Evolutionary conservation across 2,329 filamentous ascomycete species (phyloP).

Genomic region (Aspergillus sp.): DNA sequence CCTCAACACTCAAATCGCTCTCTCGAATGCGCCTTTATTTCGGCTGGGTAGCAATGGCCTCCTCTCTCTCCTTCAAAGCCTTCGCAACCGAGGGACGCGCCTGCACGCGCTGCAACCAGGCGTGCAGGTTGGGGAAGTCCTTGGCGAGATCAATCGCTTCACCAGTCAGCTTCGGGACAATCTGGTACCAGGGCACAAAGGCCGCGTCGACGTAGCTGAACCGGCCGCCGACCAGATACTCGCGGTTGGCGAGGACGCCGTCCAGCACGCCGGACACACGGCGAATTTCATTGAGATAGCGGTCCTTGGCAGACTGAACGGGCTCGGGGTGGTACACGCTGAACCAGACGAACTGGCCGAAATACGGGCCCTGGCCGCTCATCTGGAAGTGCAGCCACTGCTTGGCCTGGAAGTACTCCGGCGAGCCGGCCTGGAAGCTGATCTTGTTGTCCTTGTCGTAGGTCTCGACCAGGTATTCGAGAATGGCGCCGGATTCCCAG

Average conservation of each 20-base stretch:
- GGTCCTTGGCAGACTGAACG: conserved; percentile 41
- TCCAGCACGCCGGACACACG: conserved; percentile 49
- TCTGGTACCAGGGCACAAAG: conserved; percentile 40
- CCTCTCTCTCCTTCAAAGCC: conserved; percentile 16
- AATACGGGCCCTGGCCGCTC: conserved; percentile 51
- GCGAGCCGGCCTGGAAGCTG: conserved; percentile 31
- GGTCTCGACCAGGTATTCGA: conserved; percentile 44
- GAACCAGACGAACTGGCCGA: conserved; percentile 49
- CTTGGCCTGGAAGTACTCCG: conserved; percentile 39
- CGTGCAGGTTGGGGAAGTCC: conserved; percentile 28
- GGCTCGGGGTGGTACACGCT: conserved; percentile 42
- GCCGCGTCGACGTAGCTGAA: conserved; percentile 43
- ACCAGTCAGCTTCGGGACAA: conserved; percentile 7
- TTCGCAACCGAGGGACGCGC: conserved; percentile 26
- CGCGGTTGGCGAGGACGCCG: conserved; percentile 30
- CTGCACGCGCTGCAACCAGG: conserved; percentile 30
- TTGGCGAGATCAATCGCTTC: conserved; percentile 25
- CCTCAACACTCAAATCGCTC: not conserved
- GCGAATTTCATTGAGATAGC: conserved; percentile 46
- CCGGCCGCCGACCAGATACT: conserved; percentile 46
- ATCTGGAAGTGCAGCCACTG: conserved; percentile 49
- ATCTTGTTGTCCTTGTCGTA: conserved; percentile 44
- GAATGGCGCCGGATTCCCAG: conserved; percentile 47
- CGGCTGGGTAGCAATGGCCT: conserved; percentile 5
- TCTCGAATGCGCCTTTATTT: not conserved